phyloP scores from a whole-genome alignment of 768 basidiomycete genomes.

The Lenzites betulinus region DNA sequence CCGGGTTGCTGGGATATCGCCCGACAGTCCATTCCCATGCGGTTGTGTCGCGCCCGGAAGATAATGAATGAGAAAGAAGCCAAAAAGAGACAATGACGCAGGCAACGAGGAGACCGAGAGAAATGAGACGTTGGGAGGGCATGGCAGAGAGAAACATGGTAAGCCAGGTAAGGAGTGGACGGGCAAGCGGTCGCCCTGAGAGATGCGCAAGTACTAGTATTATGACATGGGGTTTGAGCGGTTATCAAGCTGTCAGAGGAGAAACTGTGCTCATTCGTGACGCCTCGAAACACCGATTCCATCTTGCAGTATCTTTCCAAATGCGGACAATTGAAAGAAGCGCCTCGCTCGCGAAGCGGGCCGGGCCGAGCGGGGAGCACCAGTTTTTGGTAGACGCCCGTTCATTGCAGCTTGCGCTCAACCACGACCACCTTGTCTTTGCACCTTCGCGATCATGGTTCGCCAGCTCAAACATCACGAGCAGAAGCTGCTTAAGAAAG shows the following conservation, averaged over 20 bases:
- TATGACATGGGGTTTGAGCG: not conserved
- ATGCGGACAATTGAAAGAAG: not conserved
- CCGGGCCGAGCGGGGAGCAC: not conserved
- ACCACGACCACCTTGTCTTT: slow-evolving; percentile 1
- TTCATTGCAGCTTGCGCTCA: slow-evolving; percentile 1
- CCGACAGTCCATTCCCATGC: not conserved
- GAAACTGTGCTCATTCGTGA: no score
- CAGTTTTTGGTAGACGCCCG: slow-evolving; percentile 13
- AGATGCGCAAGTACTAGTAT: not conserved
- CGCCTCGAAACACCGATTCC: not conserved
- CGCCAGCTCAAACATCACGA: slow-evolving; percentile 96
- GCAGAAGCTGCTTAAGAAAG: slow-evolving; percentile 91
- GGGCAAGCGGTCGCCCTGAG: not conserved
- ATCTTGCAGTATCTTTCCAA: not conserved
- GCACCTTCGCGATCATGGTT: slow-evolving; percentile 57
- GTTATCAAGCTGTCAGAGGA: not conserved
- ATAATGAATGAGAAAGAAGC: slow-evolving; percentile 2
- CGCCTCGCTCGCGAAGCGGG: not conserved
- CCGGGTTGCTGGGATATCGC: not conserved
- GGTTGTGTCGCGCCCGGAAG: not conserved
- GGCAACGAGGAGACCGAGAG: not conserved
- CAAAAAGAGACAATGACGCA: slow-evolving; percentile 4
- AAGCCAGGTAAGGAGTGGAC: slow-evolving; percentile 3
- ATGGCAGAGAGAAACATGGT: not conserved
- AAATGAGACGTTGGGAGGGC: not conserved